phyloP scores from a whole-genome alignment of 495 filamentous ascomycete genomes.

The Terfezia boudieri region DNA sequence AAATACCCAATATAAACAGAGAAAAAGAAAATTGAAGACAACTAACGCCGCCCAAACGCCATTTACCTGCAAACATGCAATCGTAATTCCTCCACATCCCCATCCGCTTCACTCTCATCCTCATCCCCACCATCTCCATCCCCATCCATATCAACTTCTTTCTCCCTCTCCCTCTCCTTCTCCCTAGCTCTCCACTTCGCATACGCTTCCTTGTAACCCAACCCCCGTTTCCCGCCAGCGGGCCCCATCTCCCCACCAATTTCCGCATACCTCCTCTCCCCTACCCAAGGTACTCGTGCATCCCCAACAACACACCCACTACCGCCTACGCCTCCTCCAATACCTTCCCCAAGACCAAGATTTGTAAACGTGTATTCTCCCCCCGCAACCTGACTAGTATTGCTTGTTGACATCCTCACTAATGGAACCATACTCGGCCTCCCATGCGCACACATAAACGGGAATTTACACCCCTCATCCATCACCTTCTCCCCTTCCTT shows the following conservation, averaged over 20 bases:
- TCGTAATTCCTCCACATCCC: not conserved
- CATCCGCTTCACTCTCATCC: not conserved
- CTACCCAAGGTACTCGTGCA: not conserved
- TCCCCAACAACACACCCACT: not conserved
- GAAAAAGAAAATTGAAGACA: too few relatives aligned
- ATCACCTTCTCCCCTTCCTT: too few relatives aligned
- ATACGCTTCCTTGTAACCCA: slow-evolving; percentile 5
- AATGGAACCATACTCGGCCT: slow-evolving; percentile 57
- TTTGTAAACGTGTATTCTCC: not conserved
- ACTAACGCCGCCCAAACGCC: too few relatives aligned
- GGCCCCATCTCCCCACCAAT: not conserved
- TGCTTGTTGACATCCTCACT: slow-evolving; percentile 23
- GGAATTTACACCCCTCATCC: slow-evolving; percentile 43
- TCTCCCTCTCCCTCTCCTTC: not conserved
- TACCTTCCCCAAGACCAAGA: too few relatives aligned
- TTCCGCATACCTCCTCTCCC: not conserved
- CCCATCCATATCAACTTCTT: not conserved
- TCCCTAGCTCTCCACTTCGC: slow-evolving; percentile 3
- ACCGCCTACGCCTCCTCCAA: not conserved
- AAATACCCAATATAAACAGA: too few relatives aligned
- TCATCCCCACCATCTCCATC: not conserved
- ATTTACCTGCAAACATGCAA: too few relatives aligned
- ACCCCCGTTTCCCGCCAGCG: not conserved
- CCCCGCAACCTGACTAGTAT: not conserved
- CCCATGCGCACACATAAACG: slow-evolving; percentile 85